Conservation (phyloP, 768 basidiomycete species). For the Rhizopogon vesiculosus region DNA sequence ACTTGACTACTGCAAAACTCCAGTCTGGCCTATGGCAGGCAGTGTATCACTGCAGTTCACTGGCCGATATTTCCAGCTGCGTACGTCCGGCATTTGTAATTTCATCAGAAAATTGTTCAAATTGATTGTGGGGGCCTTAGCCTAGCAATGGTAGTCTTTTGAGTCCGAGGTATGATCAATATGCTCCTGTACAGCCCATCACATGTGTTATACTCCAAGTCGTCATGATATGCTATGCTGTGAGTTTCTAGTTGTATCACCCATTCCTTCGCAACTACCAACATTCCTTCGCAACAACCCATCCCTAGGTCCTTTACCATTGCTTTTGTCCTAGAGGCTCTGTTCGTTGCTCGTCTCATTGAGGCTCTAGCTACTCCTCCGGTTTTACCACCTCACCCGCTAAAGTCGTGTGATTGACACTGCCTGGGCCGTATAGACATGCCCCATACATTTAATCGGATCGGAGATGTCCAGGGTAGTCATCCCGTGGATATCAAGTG, state of each 20-base stretch:
- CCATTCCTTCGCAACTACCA: conserved; percentile 13
- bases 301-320: conserved; percentile 20
- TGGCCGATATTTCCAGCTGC: neutral
- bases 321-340: conserved; percentile 17
- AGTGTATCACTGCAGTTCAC: neutral
- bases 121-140: neutral
- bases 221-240: conserved; percentile 9
- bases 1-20: neutral
- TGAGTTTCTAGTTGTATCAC: conserved; percentile 10
- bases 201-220: conserved; percentile 14
- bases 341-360: neutral
- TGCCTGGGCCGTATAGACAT: conserved; percentile 36
- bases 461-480: conserved; percentile 8
- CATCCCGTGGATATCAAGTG: conserved; percentile 41
- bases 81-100: conserved; percentile 2
- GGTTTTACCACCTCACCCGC: conserved; percentile 3
- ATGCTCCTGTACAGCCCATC: conserved; percentile 31
- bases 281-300: conserved; percentile 19
- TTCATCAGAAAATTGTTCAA: conserved; percentile 4
- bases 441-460: conserved; percentile 33
- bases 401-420: conserved; percentile 33
- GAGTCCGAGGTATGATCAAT: conserved; percentile 14
- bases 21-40: neutral
- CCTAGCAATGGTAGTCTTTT: conserved; percentile 8
- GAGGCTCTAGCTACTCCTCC: conserved; percentile 9